Base-by-base conservation (phyloP, 1,284 basidiomycete genomes). In the Anthracocystis setariae region DNA sequence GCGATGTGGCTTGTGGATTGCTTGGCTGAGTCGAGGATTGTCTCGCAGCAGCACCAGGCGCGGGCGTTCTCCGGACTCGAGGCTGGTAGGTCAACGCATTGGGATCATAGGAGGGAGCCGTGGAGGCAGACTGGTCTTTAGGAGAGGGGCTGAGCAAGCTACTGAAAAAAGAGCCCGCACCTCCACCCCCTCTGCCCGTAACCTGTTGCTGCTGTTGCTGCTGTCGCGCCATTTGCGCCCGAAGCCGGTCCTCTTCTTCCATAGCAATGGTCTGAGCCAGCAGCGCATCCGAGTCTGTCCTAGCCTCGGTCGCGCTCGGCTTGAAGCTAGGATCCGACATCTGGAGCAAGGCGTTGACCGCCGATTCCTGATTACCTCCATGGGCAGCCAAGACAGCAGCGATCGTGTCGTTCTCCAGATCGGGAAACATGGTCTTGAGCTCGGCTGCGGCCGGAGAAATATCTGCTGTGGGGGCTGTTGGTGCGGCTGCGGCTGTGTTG, bases 241-340 rank as follows among this genome's bases (percentile, higher is more conserved):
- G 64, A 42, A 68, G 64, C 21, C 59, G 56, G 24, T 68, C 62
- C 39, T 73, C 60, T 52, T 78, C 71, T 24, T 70, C 67, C 46
- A 71, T 67, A 0, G 76, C 76, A 25, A 78, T 53, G 4, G 55
- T 65, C 20, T 69, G 65, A 3, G 76, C 76, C 9, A 78, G 53
- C 8, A 73, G 49, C 0, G 74, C 76, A 57, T 78, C 76, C 13
- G 74, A 63, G 33, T 76, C 74, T 15, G 70, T 67, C 40, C 68
- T 64, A 1, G 46, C 46, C n/a, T 60, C 63, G 25, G 53, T 42
- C 13, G 52, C 52, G 10, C 57, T 33, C 13, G 72, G 64, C 57
- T 67, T 69, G 54, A 72, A 78, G 51, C 43, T 65, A 5, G 74
- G 76, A 54, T 78, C 76, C 21, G 74, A 74, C 76, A 78, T 78